Evolutionary conservation across 2,329 filamentous ascomycete species (phyloP), one percentile per base, ranked within the genome.

Genomic region (Cordyceps farinosa): DNA sequence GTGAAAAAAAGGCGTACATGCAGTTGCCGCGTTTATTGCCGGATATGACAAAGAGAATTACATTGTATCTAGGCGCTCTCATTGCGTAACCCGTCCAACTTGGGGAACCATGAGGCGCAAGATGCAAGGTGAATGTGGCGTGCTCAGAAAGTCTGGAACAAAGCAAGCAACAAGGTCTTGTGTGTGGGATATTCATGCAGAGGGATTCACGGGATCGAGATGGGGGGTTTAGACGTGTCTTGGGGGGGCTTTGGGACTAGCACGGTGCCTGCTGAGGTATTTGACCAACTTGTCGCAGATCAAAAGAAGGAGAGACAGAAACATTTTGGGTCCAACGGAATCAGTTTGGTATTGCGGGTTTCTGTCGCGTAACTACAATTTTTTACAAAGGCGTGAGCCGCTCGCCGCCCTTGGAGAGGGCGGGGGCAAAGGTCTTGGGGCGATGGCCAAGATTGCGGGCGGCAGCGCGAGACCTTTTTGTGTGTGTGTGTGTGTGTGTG

Each of bases 381-480:
- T 22, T 22, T 22, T 22, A 22, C 22, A 22, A 22, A 22, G 22
- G 22, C 22, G 22, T 22, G 22, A 22, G 22, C 22, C 22, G 22
- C 22, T 22, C 13, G 38, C 38, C 48, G 48, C 32, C 51, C 51
- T 34, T 54, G 2, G 38, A 9, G 9, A 38, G 34, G 34, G 34
- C 9, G 34, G 11, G 27, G 32, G 54, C 6, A 15, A 44, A 22
- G 36, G 29, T 42, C 27, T 54, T 51, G 47, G 22, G 22, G 22
- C 17, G 36, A 52, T 60, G 47, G 47, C 57, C 22, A 47, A 51
- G 47, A 60, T 60, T 60, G 40, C 29, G 32, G 29, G 38, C 47
- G 48, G 45, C 29, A 52, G 15, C 34, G 34, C 57, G 57, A 60
- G 57, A 60, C 57, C 17, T 51, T 36, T 38, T 40, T 54, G 44